These are phyloP conservation scores for Chrysosphaeria jannelii DNA, from an alignment of 2,329 filamentous ascomycete genomes.

Conservation along the genomic window DNA sequence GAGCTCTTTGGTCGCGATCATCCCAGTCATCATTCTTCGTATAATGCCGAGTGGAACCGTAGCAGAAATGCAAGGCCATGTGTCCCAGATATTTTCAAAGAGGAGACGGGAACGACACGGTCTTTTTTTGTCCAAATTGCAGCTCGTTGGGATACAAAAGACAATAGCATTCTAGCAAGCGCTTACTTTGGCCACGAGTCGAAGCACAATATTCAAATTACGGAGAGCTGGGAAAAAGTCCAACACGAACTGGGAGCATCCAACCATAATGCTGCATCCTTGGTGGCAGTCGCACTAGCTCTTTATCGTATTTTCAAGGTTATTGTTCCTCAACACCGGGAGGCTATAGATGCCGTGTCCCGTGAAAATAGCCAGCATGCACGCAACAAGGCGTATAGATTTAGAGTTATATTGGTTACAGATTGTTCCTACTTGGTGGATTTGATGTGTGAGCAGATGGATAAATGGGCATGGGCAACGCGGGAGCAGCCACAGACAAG, in stretches of 20 bases:
- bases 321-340: conserved; percentile 2
- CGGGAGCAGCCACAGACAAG: not conserved
- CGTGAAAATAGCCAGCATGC: conserved; percentile 2
- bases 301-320: conserved; percentile 1
- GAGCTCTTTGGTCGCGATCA: too few relatives aligned
- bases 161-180: not conserved
- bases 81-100: conserved; percentile 1
- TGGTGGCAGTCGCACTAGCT: conserved; percentile 1
- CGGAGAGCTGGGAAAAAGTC: not conserved
- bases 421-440: conserved; percentile 1
- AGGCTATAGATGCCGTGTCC: conserved; percentile 1
- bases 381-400: conserved; percentile 3
- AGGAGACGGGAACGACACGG: conserved; percentile 3
- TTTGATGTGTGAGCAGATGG: conserved; percentile 1
- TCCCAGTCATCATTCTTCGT: conserved; percentile 2
- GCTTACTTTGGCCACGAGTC: conserved; percentile 2
- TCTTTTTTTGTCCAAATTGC: conserved; percentile 3
- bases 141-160: not conserved
- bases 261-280: conserved; percentile 1
- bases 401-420: conserved; percentile 2
- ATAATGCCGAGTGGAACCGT: conserved; percentile 2
- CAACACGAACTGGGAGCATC: not conserved
- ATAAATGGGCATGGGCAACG: not conserved
- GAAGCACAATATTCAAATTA: not conserved
- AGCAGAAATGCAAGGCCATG: not conserved